phyloP scores from a whole-genome alignment of 495 filamentous ascomycete species.

The Rusavskia elegans region DNA sequence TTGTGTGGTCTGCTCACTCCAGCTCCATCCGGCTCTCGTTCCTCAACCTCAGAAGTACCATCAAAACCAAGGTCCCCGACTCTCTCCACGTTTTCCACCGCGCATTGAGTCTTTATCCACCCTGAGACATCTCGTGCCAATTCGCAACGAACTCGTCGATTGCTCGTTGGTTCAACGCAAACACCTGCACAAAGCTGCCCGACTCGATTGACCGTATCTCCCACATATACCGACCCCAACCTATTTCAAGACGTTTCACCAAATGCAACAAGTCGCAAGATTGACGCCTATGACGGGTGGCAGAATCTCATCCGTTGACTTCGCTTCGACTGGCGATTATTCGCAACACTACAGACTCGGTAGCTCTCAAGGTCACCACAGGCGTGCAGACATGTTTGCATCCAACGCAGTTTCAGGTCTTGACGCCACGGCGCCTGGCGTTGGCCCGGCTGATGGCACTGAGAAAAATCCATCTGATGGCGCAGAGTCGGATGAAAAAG shows the following conservation, averaged over 20 bases:
- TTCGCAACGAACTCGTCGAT: no score
- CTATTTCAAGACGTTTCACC: no score
- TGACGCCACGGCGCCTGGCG: not conserved
- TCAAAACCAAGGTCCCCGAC: no score
- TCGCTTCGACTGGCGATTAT: not conserved
- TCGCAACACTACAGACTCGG: not conserved
- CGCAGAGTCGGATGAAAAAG: slow-evolving; percentile 26
- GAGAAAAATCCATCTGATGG: slow-evolving; percentile 28
- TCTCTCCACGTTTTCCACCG: no score
- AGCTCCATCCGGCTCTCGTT: not conserved
- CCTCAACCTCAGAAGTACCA: no score
- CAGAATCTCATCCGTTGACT: not conserved
- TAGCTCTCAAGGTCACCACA: not conserved
- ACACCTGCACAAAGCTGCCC: no score
- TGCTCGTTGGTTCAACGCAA: no score
- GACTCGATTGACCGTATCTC: no score
- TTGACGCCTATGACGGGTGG: not conserved
- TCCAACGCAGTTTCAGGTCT: not conserved
- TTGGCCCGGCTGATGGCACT: slow-evolving; percentile 21
- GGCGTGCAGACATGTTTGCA: not conserved
- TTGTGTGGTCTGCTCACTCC: slow-evolving; percentile 13
- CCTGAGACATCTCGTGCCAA: no score
- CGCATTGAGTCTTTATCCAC: no score
- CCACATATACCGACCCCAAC: no score
- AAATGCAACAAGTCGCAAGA: not conserved